Base-by-base conservation (phyloP, 345 rosid species). In the Kernera saxatilis region DNA sequence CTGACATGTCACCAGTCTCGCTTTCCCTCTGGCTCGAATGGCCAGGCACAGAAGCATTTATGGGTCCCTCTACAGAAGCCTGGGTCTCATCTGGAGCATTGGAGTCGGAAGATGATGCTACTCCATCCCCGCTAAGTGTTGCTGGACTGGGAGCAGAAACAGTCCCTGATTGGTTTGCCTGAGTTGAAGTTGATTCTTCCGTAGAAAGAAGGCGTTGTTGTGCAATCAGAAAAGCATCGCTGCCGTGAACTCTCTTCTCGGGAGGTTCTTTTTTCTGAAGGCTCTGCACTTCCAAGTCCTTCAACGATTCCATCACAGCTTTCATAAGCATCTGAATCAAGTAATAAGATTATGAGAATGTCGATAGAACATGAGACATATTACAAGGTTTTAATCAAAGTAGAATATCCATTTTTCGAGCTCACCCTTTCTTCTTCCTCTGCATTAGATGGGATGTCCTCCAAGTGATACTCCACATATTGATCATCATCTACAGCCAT, bases 381-480 rank as follows among this genome's bases (percentile, higher is more conserved):
- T n/a, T 10, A 46, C 10, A 37, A n/a, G 29, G 36, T 61, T 40
- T 40, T 8, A 65, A 18, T 18, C 23, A 22, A 33, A 33, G 5
- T 32, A 54, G 63, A 67, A 39, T 12, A 17, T 27, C 32, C 19
- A 19, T n/a, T 17, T 52, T 62, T 44, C 2, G 0, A 8, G 68
- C 82, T 78, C 53, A 88, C 98, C 83, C 82, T 82, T 74, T 90
- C 98, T 83, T 92, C 96, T 81, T 88, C 96, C 85, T 88, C 90
- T 26, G 71, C 82, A 51, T 80, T 84, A 64, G 85, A 71, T 4
- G 96, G 98, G 71, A 85, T 82, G 78, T 86, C 91, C 59, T 90
- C 93, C 40, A 92, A 79, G 69, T 85, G 83, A 76, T 87, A 88
- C 78, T 90, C 98, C 60, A 86, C 81, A 62, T 77, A 90, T 36